A percentile compares a stretch with the other conserved stretches of the same genome.
Evolutionary conservation across 345 rosid species (phyloP).

Genomic region (Gynandropsis gynandra): DNA sequence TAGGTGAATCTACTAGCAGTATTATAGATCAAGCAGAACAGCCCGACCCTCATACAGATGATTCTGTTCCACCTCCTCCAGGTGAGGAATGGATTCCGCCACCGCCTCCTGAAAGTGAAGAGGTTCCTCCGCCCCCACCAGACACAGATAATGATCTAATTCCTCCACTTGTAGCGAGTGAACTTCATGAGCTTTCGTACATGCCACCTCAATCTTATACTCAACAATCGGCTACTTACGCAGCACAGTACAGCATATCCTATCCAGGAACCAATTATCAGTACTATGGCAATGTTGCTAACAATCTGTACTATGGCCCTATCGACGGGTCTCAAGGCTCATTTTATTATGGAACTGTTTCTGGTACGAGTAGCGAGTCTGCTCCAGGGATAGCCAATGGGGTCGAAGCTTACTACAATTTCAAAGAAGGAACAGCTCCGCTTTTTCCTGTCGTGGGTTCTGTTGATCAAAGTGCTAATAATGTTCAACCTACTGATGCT

Average conservation of each 20-base stretch:
- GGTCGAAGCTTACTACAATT: constrained; percentile 49
- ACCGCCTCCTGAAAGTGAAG: constrained; percentile 76
- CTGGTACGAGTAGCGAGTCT: constrained; percentile 47
- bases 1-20: constrained; percentile 26
- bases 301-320: constrained; percentile 50
- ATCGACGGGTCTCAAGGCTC: constrained; percentile 65
- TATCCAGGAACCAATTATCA: constrained; percentile 48
- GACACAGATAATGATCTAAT: constrained; percentile 54
- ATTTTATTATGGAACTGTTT: constrained; percentile 47
- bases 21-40: constrained; percentile 29
- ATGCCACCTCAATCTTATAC: constrained; percentile 34
- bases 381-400: constrained; percentile 42
- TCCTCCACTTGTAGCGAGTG: constrained; percentile 69
- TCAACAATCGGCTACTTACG: constrained; percentile 44
- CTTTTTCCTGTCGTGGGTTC: constrained; percentile 35
- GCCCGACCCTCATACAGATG: constrained; percentile 34
- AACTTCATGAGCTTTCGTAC: constrained; percentile 51
- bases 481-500: constrained; percentile 25
- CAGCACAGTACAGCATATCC: constrained; percentile 43
- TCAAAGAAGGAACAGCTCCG: constrained; percentile 44
- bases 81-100: constrained; percentile 94
- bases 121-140: constrained; percentile 83
- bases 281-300: constrained; percentile 42
- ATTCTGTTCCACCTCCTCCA: constrained; percentile 52
- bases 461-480: constrained; percentile 26